Conservation (phyloP, 108 stramenopile genomes). For the Cyclotella baltica region DNA sequence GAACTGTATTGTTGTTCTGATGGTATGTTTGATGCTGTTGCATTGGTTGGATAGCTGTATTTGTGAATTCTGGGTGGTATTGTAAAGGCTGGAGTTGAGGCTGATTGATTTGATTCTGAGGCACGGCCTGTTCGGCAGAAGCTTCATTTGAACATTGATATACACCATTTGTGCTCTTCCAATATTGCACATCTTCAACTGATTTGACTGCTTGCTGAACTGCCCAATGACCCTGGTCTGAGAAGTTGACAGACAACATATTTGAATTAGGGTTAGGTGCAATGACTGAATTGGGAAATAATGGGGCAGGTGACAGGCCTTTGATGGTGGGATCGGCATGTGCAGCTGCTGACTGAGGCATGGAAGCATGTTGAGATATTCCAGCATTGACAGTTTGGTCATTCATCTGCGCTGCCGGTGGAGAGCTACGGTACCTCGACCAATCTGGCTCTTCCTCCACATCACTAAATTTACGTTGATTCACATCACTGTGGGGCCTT, state of each 20-base stretch:
- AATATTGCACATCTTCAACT: constrained; percentile 51
- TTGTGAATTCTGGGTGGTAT: constrained; percentile 25
- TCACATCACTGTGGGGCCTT: constrained; percentile 58
- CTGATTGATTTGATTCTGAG: neutral
- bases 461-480: neutral
- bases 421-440: neutral
- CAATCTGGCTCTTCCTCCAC: neutral
- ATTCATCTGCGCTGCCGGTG: constrained; percentile 10
- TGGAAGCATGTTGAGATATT: neutral
- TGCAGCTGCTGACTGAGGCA: neutral
- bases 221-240: constrained; percentile 32
- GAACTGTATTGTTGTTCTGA: neutral
- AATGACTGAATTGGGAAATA: constrained; percentile 32
- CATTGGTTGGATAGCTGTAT: constrained; percentile 3
- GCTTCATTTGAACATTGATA: constrained; percentile 7
- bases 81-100: constrained; percentile 31
- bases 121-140: neutral
- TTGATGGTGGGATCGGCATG: neutral
- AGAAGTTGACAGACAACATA: constrained; percentile 25
- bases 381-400: neutral
- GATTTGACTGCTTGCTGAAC: constrained; percentile 74
- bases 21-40: neutral
- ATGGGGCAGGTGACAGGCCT: constrained; percentile 39
- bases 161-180: constrained; percentile 15
- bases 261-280: constrained; percentile 22